Evolutionary conservation across 441 rosid species (phyloP), one percentile per base, ranked within the genome.

Genomic region (Populus hybrid): DNA sequence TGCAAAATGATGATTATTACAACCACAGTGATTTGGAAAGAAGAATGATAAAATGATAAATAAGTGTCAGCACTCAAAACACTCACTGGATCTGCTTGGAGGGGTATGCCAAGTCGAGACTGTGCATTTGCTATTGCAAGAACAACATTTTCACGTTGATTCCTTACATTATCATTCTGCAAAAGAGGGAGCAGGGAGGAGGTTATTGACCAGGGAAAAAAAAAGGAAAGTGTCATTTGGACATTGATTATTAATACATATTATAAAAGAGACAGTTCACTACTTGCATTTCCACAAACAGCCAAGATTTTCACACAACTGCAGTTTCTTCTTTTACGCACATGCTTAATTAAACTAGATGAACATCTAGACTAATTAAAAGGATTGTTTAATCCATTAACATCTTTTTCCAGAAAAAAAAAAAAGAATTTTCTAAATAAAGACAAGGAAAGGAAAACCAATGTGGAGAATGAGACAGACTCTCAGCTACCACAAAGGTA

Each of bases 61-160:
- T 26, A 71, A 74, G 18, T 75, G 40, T 32, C 34, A 80, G 66
- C 24, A 75, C 53, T 76, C 69, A 76, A 80, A 82, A 78, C 80
- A 93, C 98, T 83, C 84, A 97, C 99, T 21, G 98, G 99, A 84
- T 94, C 95, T 84, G 86, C 79, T 78, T 78, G 91, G 42, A 73
- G 74, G 66, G 93, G 97, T 81, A 89, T 69, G 69, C 86, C 84
- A 74, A 90, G 92, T 80, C 89, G 97, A 79, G 94, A 89, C 78
- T 97, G 99, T 80, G 97, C 93, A 81, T 97, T 97, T 81, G 99
- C 97, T 42, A 97, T 78, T 24, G 88, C 73, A 82, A 97, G 98
- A 84, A 94, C 90, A 79, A 93, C 85, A 89, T 97, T 91, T 86
- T 97, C 98, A 77, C 98, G 91, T 79, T 97, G 99, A 84, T 97